Evolutionary conservation across 2,329 filamentous ascomycete species (phyloP).

Genomic region (Microdochium trichocladiopsis): DNA sequence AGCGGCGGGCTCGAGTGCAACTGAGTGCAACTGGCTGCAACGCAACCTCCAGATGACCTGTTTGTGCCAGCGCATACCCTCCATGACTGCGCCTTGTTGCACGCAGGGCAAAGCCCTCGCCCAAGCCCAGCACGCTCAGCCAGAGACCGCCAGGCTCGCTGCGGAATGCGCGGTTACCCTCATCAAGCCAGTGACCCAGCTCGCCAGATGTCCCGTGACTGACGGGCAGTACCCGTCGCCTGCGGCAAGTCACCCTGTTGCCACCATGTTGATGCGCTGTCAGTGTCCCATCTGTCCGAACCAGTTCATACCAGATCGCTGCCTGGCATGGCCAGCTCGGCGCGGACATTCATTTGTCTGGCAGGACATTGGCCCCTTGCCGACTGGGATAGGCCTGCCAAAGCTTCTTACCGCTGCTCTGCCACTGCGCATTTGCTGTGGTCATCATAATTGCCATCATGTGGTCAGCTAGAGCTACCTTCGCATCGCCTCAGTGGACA

Average conservation of each 20-base stretch:
- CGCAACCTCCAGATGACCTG: neutral
- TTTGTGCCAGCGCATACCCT: neutral
- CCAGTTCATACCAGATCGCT: neutral
- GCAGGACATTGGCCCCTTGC: neutral
- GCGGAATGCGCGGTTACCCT: too few species aligned
- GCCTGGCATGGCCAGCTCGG: too few species aligned
- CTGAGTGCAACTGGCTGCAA: neutral
- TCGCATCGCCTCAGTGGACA: too few species aligned
- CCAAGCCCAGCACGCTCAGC: too few species aligned
- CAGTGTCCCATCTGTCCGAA: neutral
- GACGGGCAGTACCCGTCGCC: too few species aligned
- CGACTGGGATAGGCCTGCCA: neutral
- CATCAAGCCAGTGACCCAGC: neutral
- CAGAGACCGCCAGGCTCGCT: neutral
- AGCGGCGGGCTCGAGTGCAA: neutral
- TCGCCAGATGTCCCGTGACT: too few species aligned
- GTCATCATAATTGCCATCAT: neutral
- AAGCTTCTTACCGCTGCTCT: neutral
- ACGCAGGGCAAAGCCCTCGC: too few species aligned
- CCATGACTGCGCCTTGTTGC: neutral
- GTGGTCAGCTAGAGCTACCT: neutral
- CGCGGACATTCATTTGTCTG: too few species aligned
- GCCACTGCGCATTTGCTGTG: neutral
- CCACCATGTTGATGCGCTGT: too few species aligned
- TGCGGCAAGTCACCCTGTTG: too few species aligned